Base-by-base conservation (phyloP, 495 filamentous ascomycete genomes). In the Hapsidospora chrysogenum region DNA sequence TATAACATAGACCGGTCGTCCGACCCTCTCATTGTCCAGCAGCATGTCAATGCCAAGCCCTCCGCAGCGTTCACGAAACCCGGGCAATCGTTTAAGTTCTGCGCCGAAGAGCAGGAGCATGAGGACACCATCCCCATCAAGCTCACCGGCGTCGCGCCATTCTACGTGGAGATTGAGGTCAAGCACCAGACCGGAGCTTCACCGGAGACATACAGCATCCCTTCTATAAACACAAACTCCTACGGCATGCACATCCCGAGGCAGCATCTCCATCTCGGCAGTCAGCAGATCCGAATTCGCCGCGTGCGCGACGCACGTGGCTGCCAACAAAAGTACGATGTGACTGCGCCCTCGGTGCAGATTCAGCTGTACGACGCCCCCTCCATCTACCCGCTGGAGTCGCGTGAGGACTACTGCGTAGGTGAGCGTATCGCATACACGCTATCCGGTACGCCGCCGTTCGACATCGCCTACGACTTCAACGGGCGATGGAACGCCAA, bases 81-180 rank as follows among this genome's bases (percentile, higher is more conserved):
- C 2, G 87, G 84, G n/a, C 86, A 85, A 51, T 84, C 85, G 3
- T 94, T 94, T 60, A 89, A 82, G 40, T 93, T 84, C 55, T 97
- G 89, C 60, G 76, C 84, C 44, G 74, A 80, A 25, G 84, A 92
- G 38, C 64, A 74, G n/a, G 68, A 64, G 29, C 75, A 74, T 27
- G 80, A 85, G 35, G 85, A 96, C 49, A 67, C 75, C 8, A 85
- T 97, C 37, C 85, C 89, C 0, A 74, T 97, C 29, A 74, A 66
- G 0, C 61, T 97, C 13, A 74, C 74, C 28, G 89, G 89, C 17
- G 58, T 71, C n/a, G 73, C 89, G 3, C 89, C 89, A 0, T 97
- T 97, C 57, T 75, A 73, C 26, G 56, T 95, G 9, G 89, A 95
- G 46, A 62, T 96, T 29, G 80, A 81, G 41, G 82, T 97, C 55